A percentile compares a stretch with the other conserved stretches of the same genome.
Conservation (phyloP, 192 early-diverging fungal genomes). For the Coemansia umbellata region DNA sequence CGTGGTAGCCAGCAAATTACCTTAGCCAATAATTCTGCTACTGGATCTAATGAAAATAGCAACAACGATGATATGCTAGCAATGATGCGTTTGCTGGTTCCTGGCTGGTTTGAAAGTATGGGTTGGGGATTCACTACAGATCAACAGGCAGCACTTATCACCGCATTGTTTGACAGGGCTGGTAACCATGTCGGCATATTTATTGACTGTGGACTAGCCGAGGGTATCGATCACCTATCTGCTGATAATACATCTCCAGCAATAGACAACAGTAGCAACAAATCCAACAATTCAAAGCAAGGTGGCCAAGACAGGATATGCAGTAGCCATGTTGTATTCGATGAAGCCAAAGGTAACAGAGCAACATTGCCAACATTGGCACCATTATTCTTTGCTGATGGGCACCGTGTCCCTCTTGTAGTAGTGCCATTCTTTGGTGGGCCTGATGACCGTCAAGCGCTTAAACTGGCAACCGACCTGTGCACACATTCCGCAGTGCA, state of each 20-base stretch:
- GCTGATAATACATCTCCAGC: too few species aligned
- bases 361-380: too few species aligned
- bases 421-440: constrained; percentile 73
- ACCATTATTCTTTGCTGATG: constrained; percentile 26
- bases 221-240: constrained; percentile 28
- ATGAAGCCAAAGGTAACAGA: too few species aligned
- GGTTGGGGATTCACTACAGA: constrained; percentile 46
- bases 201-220: constrained; percentile 68
- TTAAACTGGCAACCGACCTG: constrained; percentile 51
- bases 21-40: too few species aligned
- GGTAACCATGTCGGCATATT: constrained; percentile 55
- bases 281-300: background rate
- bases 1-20: constrained; percentile 13
- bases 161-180: constrained; percentile 46
- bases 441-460: constrained; percentile 67
- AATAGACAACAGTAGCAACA: too few species aligned
- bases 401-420: constrained; percentile 54
- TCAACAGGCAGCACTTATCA: constrained; percentile 51
- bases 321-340: constrained; percentile 6
- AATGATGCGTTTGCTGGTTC: constrained; percentile 13
- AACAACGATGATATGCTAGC: background rate
- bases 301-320: too few species aligned
- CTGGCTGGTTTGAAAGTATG: constrained; percentile 40
- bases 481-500: constrained; percentile 48
- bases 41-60: too few species aligned